Evolutionary conservation across 371 early-diverging fungal genomes (phyloP), one percentile per base, ranked within the genome.

Genomic region (Haplosporangium sp.): DNA sequence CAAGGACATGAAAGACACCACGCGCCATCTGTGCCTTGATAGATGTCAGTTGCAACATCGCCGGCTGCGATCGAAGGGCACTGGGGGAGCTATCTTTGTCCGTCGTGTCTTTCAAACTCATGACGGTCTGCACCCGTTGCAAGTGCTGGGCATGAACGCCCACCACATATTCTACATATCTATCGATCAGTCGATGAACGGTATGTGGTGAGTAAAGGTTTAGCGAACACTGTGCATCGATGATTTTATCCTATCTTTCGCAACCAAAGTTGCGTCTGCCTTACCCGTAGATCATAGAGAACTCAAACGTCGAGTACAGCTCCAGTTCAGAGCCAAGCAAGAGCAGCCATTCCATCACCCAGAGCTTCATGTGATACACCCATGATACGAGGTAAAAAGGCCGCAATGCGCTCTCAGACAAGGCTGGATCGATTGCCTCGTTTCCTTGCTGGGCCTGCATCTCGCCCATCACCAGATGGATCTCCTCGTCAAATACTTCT

Each of bases 331-430:
- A 89, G 0, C 95, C 95, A 3, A 89, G 71, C 42, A 85, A 46
- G 16, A 93, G 65, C 40, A 86, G 80, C 20, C 72, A 80, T 60
- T 90, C 90, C 82, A 94, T 84, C 66, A 90, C 82, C 29, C 75
- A 74, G 14, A 92, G 74, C 66, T 94, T 93, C 67, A 88, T 72
- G 53, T 90, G 84, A 68, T 91, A 93, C 6, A 84, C 87, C 94
- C 94, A 95, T 0, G 88, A 90, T 38, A 93, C 92, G 29, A 93
- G 82, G 55, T 87, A 89, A 53, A 84, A 90, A 6, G 89, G 87
- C 12, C 51, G 52, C 14, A 62, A n/a, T 29, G 68, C 11, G 13
- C 2, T n/a, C 11, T 67, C 74, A 29, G 29, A 29, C 29, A 29
- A 29, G 29, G 29, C 29, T 4, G 4, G 29, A 29, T 29, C 29